Evolutionary conservation across 208 protist genomes (phyloP), one percentile per base, ranked within the genome.

Genomic region (Crithidia bombi): DNA sequence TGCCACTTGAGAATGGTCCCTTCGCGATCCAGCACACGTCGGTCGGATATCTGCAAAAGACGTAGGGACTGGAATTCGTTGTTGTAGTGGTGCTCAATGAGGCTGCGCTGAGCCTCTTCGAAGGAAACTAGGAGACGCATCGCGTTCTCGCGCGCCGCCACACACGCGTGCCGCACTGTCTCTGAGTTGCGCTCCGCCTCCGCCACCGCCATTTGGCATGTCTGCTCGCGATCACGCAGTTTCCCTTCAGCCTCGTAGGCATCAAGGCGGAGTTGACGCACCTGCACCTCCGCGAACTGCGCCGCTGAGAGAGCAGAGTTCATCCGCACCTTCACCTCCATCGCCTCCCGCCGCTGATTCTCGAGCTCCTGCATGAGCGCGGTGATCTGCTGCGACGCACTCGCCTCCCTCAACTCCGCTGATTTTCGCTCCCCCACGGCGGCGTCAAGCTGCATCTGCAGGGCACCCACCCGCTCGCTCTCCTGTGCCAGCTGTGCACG

Each of bases 91-190:
- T 78, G 75, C 63, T 88, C 78, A 0, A 88, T 3, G 12, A 83
- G 57, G 65, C 63, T 66, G 39, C 83, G 83, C 47, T 88, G 63
- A 61, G 62, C 59, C 61, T 82, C 75, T 46, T 88, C 83, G 23
- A 69, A 74, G 36, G 65, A 38, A 35, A 79, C 15, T 19, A 81
- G 26, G 51, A 80, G 50, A 19, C 73, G 69, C 36, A 73, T 39
- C 23, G 56, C 25, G 11, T 33, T 19, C 26, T 65, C 47, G 23
- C 52, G 26, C 21, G 58, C 47, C 17, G 52, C 58, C 4, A 15
- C n/a, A 12, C 66, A 17, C 15, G 50, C 41, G 17, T 38, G 33
- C 23, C 43, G 59, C 12, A 51, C 43, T 4, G 23, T 57, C 25
- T 39, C 39, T 1, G 75, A 25, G 23, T 68, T 68, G 19, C 35